Evolutionary conservation across 768 basidiomycete species (phyloP).

Genomic region (Boletellus emodensis): DNA sequence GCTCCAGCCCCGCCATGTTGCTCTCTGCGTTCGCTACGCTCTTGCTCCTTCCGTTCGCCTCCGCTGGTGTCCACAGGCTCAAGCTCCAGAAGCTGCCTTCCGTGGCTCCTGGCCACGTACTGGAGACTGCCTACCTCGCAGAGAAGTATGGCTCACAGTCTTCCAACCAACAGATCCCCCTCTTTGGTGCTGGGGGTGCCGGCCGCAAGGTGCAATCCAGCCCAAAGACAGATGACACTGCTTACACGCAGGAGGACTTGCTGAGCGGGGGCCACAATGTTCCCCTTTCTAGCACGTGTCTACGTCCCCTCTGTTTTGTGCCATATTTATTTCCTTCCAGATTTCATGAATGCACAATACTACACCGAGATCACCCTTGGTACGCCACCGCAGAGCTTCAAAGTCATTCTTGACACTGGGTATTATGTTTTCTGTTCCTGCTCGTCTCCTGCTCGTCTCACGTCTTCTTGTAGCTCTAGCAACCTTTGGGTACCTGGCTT

Average conservation of each 20-base stretch:
- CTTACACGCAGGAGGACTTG: slow-evolving; percentile 76
- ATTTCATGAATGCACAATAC: slow-evolving; percentile 99
- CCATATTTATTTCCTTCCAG: slow-evolving; percentile 37
- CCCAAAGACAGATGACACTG: slow-evolving; percentile 54
- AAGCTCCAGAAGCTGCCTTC: slow-evolving; percentile 84
- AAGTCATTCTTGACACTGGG: slow-evolving; percentile 95
- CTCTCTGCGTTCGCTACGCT: slow-evolving; percentile 39
- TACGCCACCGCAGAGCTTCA: slow-evolving; percentile 82
- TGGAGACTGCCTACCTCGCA: slow-evolving; percentile 83
- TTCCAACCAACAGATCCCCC: slow-evolving; percentile 49
- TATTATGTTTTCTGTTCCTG: slow-evolving; percentile 21
- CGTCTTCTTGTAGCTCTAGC: slow-evolving; percentile 54
- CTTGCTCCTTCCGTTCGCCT: slow-evolving; percentile 44
- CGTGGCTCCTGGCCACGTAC: slow-evolving; percentile 53
- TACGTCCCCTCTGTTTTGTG: not conserved
- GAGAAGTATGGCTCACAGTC: slow-evolving; percentile 77
- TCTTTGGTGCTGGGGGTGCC: slow-evolving; percentile 70
- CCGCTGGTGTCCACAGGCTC: slow-evolving; percentile 69
- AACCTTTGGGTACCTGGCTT: slow-evolving; percentile 93
- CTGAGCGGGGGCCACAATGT: slow-evolving; percentile 76
- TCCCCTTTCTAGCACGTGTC: slow-evolving; percentile 77
- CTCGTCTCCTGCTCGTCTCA: slow-evolving; percentile 20
- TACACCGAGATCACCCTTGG: slow-evolving; percentile 85
- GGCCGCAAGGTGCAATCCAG: slow-evolving; percentile 57
- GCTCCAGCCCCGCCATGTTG: slow-evolving; percentile 36